Base-by-base conservation (phyloP, 1,284 basidiomycete genomes). In the Ustilago trichophora region DNA sequence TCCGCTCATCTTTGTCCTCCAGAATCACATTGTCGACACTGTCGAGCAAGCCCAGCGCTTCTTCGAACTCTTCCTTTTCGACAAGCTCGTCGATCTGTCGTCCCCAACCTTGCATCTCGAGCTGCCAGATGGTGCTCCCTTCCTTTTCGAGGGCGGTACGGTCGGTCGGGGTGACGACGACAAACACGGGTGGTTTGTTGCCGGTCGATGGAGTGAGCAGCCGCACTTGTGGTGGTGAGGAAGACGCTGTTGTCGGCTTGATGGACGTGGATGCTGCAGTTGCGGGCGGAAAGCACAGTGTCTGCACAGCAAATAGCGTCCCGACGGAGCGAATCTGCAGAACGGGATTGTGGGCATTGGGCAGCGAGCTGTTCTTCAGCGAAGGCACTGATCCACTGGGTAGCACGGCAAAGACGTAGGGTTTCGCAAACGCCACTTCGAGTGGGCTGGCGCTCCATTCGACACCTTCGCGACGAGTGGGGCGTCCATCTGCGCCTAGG, bases 81-180 rank as follows among this genome's bases (percentile, higher is more conserved):
- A 94, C 88, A 12, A 97, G 85, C 74, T 93, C 91, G 60, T 96
- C 91, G 9, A 98, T 85, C 75, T 96, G 92, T 21, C 88, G 86
- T 1, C 86, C 85, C 89, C 93, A 91, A 3, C 88, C 83, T 52
- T 86, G 86, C 85, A 92, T 89, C 9, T 81, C 75, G 34, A 95
- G 84, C 40, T 86, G 85, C 90, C 92, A 95, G 47, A 98, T 83
- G 0, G 87, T 87, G 71, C 68, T 71, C 13, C 72, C 73, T 12
- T 63, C 64, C 37, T 46, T 62, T 15, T 76, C 73, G 36, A 72
- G 52, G 7, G 58, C 42, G 2, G 49, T 42, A 13, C 69, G 62
- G 19, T 68, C 66, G 16, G 49, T 45, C 7, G 72, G 69, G 0
- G 54, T 50, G 32, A 72, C 69, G 13, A 70, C 62, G 16, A 73